Evolutionary conservation across 1,139 yeast genomes (phyloP).

Genomic region (Protomyces inundatus): DNA sequence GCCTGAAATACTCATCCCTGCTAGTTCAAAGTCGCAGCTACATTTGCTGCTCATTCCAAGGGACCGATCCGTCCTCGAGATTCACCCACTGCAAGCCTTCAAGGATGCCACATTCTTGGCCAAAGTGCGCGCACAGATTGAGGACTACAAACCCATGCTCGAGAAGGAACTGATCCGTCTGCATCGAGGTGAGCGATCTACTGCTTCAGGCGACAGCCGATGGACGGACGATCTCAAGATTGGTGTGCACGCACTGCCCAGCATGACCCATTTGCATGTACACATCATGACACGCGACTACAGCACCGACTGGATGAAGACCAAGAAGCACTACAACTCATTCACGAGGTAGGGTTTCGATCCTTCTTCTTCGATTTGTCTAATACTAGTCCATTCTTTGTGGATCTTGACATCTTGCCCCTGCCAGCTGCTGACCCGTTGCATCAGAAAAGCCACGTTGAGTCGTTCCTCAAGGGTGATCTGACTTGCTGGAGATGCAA

Average conservation of each 20-base stretch:
- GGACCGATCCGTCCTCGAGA: constrained; percentile 41
- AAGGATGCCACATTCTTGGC: constrained; percentile 32
- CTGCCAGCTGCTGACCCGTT: not conserved
- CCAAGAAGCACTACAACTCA: constrained; percentile 64
- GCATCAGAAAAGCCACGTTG: not conserved
- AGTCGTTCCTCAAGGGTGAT: not conserved
- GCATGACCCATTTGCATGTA: constrained; percentile 62
- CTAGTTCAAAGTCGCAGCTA: constrained; percentile 53
- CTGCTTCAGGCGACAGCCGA: constrained; percentile 33
- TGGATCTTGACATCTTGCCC: not conserved
- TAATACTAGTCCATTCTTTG: not conserved
- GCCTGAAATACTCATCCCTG: not conserved
- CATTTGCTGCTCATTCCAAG: constrained; percentile 64
- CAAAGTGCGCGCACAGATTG: not conserved
- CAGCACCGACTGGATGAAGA: constrained; percentile 51
- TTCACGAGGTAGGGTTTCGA: constrained; percentile 43
- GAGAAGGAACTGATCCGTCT: constrained; percentile 44
- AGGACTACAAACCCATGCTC: constrained; percentile 39
- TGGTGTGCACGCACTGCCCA: constrained; percentile 70
- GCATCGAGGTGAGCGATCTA: constrained; percentile 43
- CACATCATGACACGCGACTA: constrained; percentile 69
- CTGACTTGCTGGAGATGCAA: not conserved
- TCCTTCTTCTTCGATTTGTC: not conserved
- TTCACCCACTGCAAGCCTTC: constrained; percentile 55
- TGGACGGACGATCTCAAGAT: constrained; percentile 43